These are phyloP conservation scores for Fusarium pseudograminearum DNA, from an alignment of 2,329 filamentous ascomycete genomes.

Conservation along the genomic window DNA sequence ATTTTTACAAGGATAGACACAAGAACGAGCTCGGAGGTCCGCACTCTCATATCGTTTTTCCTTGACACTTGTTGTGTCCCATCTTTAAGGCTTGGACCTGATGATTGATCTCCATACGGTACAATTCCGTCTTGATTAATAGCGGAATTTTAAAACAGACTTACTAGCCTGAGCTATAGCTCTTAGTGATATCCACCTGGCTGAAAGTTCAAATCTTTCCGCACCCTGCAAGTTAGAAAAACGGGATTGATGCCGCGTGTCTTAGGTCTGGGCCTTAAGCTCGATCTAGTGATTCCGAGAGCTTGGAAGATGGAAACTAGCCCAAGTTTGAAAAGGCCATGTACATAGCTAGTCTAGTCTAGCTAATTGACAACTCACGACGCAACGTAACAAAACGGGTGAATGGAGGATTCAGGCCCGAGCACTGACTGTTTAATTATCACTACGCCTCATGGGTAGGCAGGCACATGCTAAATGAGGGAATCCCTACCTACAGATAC, in stretches of 20 bases:
- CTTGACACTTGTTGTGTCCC: background rate
- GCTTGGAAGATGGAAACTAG: constrained; percentile 31
- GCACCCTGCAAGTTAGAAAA: background rate
- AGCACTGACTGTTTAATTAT: background rate
- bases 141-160: background rate
- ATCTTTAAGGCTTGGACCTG: constrained; percentile 3
- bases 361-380: constrained; percentile 3
- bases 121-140: constrained; percentile 32
- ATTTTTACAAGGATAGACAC: constrained; percentile 1
- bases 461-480: background rate
- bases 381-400: background rate
- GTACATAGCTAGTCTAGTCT: background rate
- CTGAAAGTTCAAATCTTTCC: constrained; percentile 31
- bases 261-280: constrained; percentile 26
- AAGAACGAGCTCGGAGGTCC: background rate
- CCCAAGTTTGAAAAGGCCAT: no score
- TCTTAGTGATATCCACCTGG: constrained; percentile 22
- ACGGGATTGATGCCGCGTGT: constrained; percentile 9
- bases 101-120: constrained; percentile 10
- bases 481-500: constrained; percentile 13
- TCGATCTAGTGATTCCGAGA: constrained; percentile 21
- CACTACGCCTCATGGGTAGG: background rate
- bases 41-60: background rate
- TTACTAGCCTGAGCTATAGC: constrained; percentile 2
- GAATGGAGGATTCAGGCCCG: background rate